Evolutionary conservation across 495 filamentous ascomycete species (phyloP).

Genomic region (Recurvomyces mirabilis): DNA sequence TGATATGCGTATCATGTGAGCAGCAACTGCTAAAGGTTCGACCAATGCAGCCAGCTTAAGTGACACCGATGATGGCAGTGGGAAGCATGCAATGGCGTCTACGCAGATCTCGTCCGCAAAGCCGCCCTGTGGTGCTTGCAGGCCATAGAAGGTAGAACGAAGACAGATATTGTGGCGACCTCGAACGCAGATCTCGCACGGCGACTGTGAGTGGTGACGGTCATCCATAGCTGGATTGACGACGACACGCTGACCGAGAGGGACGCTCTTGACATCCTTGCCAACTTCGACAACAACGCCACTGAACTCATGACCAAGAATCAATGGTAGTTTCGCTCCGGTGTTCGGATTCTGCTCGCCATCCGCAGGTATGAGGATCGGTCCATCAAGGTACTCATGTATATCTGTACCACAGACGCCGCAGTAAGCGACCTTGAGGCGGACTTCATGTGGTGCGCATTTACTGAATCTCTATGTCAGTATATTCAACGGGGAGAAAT

Average conservation of each 20-base stretch:
- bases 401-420: constrained; percentile 9
- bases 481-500: background rate
- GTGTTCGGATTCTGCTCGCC: background rate
- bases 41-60: constrained; percentile 1
- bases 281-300: constrained; percentile 5
- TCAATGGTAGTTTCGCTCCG: constrained; percentile 1
- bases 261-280: background rate
- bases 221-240: constrained; percentile 8
- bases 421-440: constrained; percentile 2
- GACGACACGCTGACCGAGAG: background rate
- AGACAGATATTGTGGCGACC: constrained; percentile 3
- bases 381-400: constrained; percentile 8
- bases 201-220: background rate
- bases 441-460: constrained; percentile 3
- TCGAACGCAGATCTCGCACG: background rate
- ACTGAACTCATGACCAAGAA: constrained; percentile 6
- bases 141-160: background rate
- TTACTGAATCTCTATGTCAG: background rate
- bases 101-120: constrained; percentile 5
- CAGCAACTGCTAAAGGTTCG: constrained; percentile 6
- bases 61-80: constrained; percentile 1
- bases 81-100: background rate
- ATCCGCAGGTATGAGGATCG: background rate
- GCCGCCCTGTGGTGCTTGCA: background rate
- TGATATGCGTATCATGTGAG: constrained; percentile 5